Evolutionary conservation across 2,329 filamentous ascomycete species (phyloP), one percentile per base, ranked within the genome.

Genomic region (Aspergillus pseudoviridinutans): DNA sequence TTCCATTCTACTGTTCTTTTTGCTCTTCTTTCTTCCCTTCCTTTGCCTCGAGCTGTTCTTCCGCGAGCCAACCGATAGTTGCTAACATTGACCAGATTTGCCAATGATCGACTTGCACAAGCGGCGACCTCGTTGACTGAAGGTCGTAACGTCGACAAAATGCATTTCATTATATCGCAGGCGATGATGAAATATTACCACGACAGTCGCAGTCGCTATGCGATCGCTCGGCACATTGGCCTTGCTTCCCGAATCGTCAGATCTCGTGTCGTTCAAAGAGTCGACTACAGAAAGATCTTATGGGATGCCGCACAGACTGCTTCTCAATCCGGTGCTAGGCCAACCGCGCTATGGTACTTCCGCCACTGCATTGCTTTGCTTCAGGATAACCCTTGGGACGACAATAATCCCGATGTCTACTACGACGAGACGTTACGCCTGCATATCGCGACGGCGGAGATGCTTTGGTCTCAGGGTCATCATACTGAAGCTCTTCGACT

Each of bases 151-250:
- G 78, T 83, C 24, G 79, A 83, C 22, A 89, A 89, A 65, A 97
- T 97, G 92, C 92, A 97, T 73, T 97, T 92, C 66, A 86, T 92
- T 49, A 91, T 97, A 66, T 89, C 90, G 0, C 87, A 91, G 68
- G 88, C 88, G 0, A 84, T 97, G 63, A 84, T 92, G 71, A 89
- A 89, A 64, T 87, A 92, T 65, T 85, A 78, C 24, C 76, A 82
- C 25, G 86, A 91, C 58, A 79, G 84, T 1, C 81, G 81, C 51
- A 82, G 83, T 27, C 81, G 87, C 12, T 92, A 95, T 67, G 87
- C 84, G 58, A 87, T 88, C 58, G 90, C 91, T 24, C 84, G 87
- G 4, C 93, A 97, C 71, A 88, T 96, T 3, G 92, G 90, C 68
- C 84, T 89, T 63, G 87, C 89, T 1, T 82, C 89, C 27, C 83